Conservation (phyloP, 805 yeast species). For the Suhomyces emberorum region DNA sequence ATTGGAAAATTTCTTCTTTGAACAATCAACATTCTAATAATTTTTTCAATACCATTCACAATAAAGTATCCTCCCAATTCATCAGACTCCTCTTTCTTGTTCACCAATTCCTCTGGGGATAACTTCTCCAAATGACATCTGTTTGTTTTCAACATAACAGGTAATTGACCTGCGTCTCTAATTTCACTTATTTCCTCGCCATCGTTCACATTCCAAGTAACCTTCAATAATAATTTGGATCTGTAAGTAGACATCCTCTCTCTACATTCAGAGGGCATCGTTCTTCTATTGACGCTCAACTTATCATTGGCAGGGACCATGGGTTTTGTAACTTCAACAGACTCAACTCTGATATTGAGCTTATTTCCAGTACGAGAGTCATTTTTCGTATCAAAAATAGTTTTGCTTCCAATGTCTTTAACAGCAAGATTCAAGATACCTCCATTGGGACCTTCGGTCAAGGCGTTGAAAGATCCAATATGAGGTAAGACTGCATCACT, state of each 20-base stretch:
- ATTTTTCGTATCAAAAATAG: slow-evolving; percentile 79
- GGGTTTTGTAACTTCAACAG: slow-evolving; percentile 85
- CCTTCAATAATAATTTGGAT: slow-evolving; percentile 72
- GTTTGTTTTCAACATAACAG: slow-evolving; percentile 86
- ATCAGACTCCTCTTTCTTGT: slow-evolving; percentile 83
- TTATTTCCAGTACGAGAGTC: slow-evolving; percentile 78
- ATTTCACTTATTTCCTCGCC: slow-evolving; percentile 78
- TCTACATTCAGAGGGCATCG: slow-evolving; percentile 79
- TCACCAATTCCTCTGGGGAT: slow-evolving; percentile 79
- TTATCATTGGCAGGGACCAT: slow-evolving; percentile 68
- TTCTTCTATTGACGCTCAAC: slow-evolving; percentile 70
- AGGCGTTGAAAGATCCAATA: slow-evolving; percentile 92
- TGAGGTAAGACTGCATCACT: slow-evolving; percentile 93
- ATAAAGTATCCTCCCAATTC: slow-evolving; percentile 96
- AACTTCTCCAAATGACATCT: slow-evolving; percentile 86
- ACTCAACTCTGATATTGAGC: slow-evolving; percentile 76
- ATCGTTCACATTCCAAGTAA: slow-evolving; percentile 84
- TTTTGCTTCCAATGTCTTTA: slow-evolving; percentile 81
- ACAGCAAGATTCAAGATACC: slow-evolving; percentile 84
- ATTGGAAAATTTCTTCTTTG: slow-evolving; percentile 97
- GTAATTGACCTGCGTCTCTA: slow-evolving; percentile 88
- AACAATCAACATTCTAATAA: slow-evolving; percentile 94
- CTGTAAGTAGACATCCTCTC: slow-evolving; percentile 84
- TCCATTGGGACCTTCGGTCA: slow-evolving; percentile 83
- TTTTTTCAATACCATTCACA: slow-evolving; percentile 94